Percentiles rank a stretch among this genome's conserved stretches.
Conservation (phyloP, 148 eudicot genomes). For the Rhododendron vialii region DNA sequence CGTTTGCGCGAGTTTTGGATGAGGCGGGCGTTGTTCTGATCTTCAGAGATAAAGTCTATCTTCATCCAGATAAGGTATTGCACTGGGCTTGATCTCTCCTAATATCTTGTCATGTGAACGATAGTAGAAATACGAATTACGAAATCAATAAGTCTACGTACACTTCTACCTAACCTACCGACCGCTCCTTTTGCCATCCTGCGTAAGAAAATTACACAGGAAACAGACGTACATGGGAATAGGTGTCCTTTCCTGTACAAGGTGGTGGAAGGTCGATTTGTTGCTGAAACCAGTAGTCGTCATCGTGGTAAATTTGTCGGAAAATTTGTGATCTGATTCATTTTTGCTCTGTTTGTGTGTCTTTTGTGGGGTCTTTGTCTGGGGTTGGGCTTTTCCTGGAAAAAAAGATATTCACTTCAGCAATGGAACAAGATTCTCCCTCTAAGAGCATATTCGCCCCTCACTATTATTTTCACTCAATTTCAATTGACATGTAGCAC, state of each 20-base stretch:
- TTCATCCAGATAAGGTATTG: slow-evolving; percentile 81
- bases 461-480: neutral
- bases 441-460: neutral
- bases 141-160: too few species aligned
- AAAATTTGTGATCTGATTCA: too few species aligned
- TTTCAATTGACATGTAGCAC: neutral
- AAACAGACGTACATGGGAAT: too few species aligned
- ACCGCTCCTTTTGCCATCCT: too few species aligned
- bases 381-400: neutral
- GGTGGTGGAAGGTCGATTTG: neutral
- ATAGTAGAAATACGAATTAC: too few species aligned
- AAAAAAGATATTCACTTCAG: neutral
- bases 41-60: slow-evolving; percentile 75
- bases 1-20: slow-evolving; percentile 66
- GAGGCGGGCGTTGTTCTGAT: slow-evolving; percentile 86
- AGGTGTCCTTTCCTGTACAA: neutral
- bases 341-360: too few species aligned
- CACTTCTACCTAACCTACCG: too few species aligned
- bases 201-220: too few species aligned
- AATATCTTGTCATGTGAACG: neutral
- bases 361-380: neutral
- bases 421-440: neutral
- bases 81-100: neutral
- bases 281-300: neutral
- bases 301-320: too few species aligned